These are phyloP conservation scores for Scytalidium lignicola DNA, from an alignment of 2,329 filamentous ascomycete species.

Conservation along the genomic window DNA sequence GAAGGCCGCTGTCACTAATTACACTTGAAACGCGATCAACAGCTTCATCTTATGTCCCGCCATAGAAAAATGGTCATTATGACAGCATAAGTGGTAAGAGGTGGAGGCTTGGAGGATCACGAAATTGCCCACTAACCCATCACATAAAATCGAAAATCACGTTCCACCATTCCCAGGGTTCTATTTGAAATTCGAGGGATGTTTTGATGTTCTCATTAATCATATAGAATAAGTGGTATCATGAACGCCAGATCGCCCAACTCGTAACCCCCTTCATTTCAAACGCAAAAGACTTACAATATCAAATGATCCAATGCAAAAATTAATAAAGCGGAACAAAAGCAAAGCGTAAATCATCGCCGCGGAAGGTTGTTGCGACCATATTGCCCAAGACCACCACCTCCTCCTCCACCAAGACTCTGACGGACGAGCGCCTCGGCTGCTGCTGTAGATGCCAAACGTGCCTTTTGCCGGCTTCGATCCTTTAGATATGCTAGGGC, in stretches of 20 bases:
- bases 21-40: not conserved
- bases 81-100: not conserved
- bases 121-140: not conserved
- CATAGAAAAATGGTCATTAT: not conserved
- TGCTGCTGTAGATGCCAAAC: constrained; percentile 81
- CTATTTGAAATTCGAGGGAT: not conserved
- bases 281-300: not conserved
- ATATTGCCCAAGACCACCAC: constrained; percentile 25
- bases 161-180: too few species aligned
- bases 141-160: not conserved
- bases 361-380: constrained; percentile 29
- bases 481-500: constrained; percentile 84
- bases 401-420: constrained; percentile 62
- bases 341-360: constrained; percentile 18
- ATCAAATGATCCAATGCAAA: too few species aligned
- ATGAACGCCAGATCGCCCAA: not conserved
- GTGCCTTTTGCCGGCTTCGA: constrained; percentile 86
- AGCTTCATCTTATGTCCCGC: not conserved
- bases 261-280: not conserved
- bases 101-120: not conserved
- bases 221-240: not conserved
- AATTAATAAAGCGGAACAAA: not conserved
- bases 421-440: constrained; percentile 93
- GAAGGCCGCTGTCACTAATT: not conserved
- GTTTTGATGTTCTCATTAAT: not conserved